Evolutionary conservation across 2,329 filamentous ascomycete genomes (phyloP).

Genomic region (Botryotinia globosa): DNA sequence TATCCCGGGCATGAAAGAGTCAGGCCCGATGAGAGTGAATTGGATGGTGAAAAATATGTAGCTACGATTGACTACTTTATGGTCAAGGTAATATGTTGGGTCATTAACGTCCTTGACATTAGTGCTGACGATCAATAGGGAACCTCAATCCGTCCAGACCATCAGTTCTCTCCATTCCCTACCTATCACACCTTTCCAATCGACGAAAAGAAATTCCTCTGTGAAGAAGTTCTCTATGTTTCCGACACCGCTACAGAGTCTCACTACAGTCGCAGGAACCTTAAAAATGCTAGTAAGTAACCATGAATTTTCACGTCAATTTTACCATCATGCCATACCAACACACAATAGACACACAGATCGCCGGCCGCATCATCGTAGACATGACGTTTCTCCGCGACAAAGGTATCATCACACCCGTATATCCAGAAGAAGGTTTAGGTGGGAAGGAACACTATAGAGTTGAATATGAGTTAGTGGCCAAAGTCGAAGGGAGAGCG

Average conservation of each 20-base stretch:
- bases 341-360: slow-evolving; percentile 23
- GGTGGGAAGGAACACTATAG: slow-evolving; percentile 19
- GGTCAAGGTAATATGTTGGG: slow-evolving; percentile 20
- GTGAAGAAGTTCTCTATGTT: slow-evolving; percentile 29
- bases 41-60: slow-evolving; percentile 25
- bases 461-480: slow-evolving; percentile 27
- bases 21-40: slow-evolving; percentile 9
- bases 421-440: background rate
- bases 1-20: slow-evolving; percentile 15
- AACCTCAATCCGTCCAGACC: slow-evolving; percentile 16
- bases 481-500: slow-evolving; percentile 26
- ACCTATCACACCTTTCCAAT: slow-evolving; percentile 22
- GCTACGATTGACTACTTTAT: slow-evolving; percentile 28
- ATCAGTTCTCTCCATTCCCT: slow-evolving; percentile 17
- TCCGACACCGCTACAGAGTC: slow-evolving; percentile 23
- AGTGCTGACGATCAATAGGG: slow-evolving; percentile 19
- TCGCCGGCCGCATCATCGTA: slow-evolving; percentile 23
- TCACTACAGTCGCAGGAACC: slow-evolving; percentile 17
- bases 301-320: background rate
- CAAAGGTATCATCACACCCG: slow-evolving; percentile 19
- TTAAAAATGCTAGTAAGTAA: slow-evolving; percentile 21
- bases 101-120: background rate
- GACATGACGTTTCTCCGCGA: slow-evolving; percentile 29
- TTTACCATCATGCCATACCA: background rate
- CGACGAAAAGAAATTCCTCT: slow-evolving; percentile 20